Percentiles rank a stretch among this genome's conserved stretches.
Evolutionary conservation across 2,329 filamentous ascomycete species (phyloP).

Genomic region (Orbilia quercus): DNA sequence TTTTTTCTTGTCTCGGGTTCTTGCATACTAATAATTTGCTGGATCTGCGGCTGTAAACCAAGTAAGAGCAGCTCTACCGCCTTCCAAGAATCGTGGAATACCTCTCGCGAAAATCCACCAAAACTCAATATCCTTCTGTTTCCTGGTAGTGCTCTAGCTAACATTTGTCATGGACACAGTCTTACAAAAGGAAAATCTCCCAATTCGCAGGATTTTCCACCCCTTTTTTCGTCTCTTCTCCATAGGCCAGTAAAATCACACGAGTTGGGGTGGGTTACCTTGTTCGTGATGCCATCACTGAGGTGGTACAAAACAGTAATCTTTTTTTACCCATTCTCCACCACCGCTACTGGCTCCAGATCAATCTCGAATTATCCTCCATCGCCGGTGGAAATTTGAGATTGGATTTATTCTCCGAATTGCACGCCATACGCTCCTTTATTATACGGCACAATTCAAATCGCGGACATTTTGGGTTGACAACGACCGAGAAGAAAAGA

Average conservation of each 20-base stretch:
- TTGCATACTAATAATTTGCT: conserved; percentile 48
- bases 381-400: conserved; percentile 26
- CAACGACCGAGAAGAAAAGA: conserved; percentile 20
- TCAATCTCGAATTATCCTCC: conserved; percentile 31
- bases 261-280: conserved; percentile 30
- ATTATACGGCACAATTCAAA: conserved; percentile 34
- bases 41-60: conserved; percentile 28
- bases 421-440: conserved; percentile 3
- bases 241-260: conserved; percentile 16
- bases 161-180: conserved; percentile 53
- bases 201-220: conserved; percentile 23
- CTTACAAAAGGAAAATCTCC: conserved; percentile 35
- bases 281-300: conserved; percentile 49
- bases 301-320: conserved; percentile 49
- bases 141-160: conserved; percentile 37
- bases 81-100: conserved; percentile 36
- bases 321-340: conserved; percentile 30
- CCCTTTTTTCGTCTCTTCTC: conserved; percentile 19
- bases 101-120: conserved; percentile 14
- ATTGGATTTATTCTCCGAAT: conserved; percentile 41
- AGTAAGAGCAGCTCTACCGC: conserved; percentile 33
- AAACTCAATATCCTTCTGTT: conserved; percentile 2
- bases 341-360: conserved; percentile 19
- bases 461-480: conserved; percentile 8
- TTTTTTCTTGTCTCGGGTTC: conserved; percentile 44